Evolutionary conservation across 2,329 filamentous ascomycete genomes (phyloP).

Genomic region (Penicillium glabrum): DNA sequence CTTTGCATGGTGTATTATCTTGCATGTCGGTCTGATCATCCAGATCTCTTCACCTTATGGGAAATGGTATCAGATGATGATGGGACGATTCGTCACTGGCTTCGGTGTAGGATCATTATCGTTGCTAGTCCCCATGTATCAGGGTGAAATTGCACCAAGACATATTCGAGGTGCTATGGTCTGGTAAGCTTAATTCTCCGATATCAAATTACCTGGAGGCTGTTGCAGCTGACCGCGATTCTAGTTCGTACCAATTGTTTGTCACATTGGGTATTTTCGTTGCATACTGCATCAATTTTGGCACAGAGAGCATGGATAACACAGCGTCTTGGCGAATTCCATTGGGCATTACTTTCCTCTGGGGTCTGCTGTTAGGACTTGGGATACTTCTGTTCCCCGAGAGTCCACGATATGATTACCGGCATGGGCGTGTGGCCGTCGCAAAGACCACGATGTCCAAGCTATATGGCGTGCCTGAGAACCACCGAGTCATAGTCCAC

Average conservation of each 20-base stretch:
- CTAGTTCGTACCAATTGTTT: slow-evolving; percentile 49
- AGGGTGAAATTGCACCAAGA: slow-evolving; percentile 46
- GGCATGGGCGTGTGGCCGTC: slow-evolving; percentile 52
- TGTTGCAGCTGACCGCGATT: background rate
- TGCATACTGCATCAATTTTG: slow-evolving; percentile 49
- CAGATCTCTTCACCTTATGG: slow-evolving; percentile 41
- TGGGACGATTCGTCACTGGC: slow-evolving; percentile 46
- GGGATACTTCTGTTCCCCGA: slow-evolving; percentile 59
- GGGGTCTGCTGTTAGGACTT: slow-evolving; percentile 53
- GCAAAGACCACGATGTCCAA: slow-evolving; percentile 55
- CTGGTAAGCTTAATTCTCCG: slow-evolving; percentile 14
- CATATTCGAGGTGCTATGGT: slow-evolving; percentile 50
- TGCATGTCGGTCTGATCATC: slow-evolving; percentile 44
- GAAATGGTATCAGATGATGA: slow-evolving; percentile 44
- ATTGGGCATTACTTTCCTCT: slow-evolving; percentile 59
- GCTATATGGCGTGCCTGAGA: slow-evolving; percentile 55
- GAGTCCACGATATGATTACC: slow-evolving; percentile 58
- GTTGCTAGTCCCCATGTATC: slow-evolving; percentile 48
- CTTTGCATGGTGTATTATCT: slow-evolving; percentile 41
- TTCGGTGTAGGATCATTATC: slow-evolving; percentile 47
- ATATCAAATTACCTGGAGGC: background rate
- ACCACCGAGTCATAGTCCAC: slow-evolving; percentile 54
- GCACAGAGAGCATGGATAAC: slow-evolving; percentile 36
- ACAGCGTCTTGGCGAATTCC: slow-evolving; percentile 51
- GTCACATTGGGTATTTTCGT: slow-evolving; percentile 49